A percentile compares a stretch with the other conserved stretches of the same genome.
Evolutionary conservation across 192 early-diverging fungal genomes (phyloP).

Genomic region (Obelidium mucronatum): DNA sequence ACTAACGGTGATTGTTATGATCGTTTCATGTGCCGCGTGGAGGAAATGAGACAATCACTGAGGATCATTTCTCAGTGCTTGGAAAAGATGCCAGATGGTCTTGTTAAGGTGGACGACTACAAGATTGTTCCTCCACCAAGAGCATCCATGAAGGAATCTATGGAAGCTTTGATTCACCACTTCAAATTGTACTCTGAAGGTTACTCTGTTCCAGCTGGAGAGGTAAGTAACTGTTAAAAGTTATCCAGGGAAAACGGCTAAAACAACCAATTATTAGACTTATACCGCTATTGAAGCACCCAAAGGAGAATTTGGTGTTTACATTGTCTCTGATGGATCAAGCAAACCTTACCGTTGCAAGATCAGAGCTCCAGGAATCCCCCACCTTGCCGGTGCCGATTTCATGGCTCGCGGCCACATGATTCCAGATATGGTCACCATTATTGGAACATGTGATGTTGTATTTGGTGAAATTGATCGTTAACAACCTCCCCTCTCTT

Average conservation of each 20-base stretch:
- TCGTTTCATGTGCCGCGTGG: conserved; percentile 95
- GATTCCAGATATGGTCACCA: conserved; percentile 94
- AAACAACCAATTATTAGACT: too few species aligned
- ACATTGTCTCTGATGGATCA: conserved; percentile 91
- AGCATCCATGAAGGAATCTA: conserved; percentile 95
- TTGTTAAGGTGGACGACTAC: conserved; percentile 95
- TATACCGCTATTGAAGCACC: conserved; percentile 98
- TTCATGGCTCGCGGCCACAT: conserved; percentile 91
- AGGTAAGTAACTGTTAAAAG: too few species aligned
- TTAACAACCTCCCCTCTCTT: conserved; percentile 7
- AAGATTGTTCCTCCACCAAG: conserved; percentile 96
- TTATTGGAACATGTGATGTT: conserved; percentile 98
- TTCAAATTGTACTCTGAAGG: conserved; percentile 99
- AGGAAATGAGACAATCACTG: conserved; percentile 98
- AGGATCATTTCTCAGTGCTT: conserved; percentile 96
- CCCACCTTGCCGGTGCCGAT: conserved; percentile 89
- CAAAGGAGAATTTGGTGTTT: conserved; percentile 98
- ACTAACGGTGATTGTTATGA: conserved; percentile 96
- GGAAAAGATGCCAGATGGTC: conserved; percentile 94
- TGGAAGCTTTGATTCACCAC: conserved; percentile 99
- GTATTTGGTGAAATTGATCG: conserved; percentile 82
- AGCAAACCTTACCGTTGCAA: conserved; percentile 98
- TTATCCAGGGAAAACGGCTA: too few species aligned
- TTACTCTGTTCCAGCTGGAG: conserved; percentile 94
- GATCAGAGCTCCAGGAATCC: conserved; percentile 95